phyloP scores from a whole-genome alignment of 2,329 filamentous ascomycete genomes.

The Aplosporella prunicola region DNA sequence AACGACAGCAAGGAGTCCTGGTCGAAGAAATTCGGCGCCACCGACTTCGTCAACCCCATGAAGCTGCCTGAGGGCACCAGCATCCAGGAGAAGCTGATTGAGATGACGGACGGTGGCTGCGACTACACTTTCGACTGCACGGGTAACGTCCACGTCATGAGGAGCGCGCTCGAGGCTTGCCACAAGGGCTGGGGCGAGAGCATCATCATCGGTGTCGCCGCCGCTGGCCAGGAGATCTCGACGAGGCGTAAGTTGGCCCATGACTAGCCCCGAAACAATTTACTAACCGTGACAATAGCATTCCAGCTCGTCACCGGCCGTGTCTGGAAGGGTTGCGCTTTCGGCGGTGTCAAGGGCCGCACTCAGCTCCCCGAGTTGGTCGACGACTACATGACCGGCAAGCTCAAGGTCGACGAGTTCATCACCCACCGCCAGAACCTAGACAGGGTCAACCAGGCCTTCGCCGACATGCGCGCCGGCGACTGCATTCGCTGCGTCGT shows the following conservation, averaged over 20 bases:
- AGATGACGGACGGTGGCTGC: conserved; percentile 96
- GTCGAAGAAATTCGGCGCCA: conserved; percentile 89
- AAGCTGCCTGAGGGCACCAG: conserved; percentile 58
- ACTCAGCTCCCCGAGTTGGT: conserved; percentile 83
- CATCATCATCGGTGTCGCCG: conserved; percentile 95
- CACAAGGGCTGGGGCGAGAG: conserved; percentile 99
- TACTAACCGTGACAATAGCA: conserved; percentile 42
- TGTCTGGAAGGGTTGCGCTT: conserved; percentile 96
- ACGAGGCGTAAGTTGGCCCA: conserved; percentile 68
- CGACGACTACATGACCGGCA: conserved; percentile 76
- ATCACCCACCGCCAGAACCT: conserved; percentile 91
- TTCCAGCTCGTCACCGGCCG: conserved; percentile 98
- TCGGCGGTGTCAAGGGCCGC: conserved; percentile 96
- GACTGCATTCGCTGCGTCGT: conserved; percentile 97
- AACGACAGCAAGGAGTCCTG: conserved; percentile 89
- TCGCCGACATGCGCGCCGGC: conserved; percentile 87
- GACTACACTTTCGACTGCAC: conserved; percentile 99
- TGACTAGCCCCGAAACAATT: too few relatives aligned
- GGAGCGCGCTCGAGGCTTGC: conserved; percentile 89
- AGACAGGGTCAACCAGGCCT: conserved; percentile 77
- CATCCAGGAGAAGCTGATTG: conserved; percentile 84
- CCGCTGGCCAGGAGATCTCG: conserved; percentile 88
- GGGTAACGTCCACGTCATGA: conserved; percentile 92
- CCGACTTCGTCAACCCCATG: conserved; percentile 86
- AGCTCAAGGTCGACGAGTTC: conserved; percentile 97